Conservation (phyloP, 1,284 basidiomycete genomes). For the Cryptococcus hybrid region DNA sequence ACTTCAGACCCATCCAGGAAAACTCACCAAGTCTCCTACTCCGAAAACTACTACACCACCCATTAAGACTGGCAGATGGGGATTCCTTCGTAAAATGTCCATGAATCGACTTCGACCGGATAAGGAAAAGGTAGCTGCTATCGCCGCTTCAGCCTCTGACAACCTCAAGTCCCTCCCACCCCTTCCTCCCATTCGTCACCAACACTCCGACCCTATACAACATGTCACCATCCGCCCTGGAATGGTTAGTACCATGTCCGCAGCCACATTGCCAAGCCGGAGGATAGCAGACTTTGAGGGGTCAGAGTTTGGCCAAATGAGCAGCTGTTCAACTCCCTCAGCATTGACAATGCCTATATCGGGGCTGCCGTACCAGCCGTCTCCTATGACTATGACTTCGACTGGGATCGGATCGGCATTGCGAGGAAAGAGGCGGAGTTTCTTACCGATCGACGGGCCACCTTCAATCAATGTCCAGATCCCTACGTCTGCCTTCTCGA, state of each 20-base stretch:
- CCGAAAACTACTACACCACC: slow-evolving; percentile 13
- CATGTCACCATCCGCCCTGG: slow-evolving; percentile 21
- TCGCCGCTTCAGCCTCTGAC: slow-evolving; percentile 33
- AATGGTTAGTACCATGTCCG: slow-evolving; percentile 21
- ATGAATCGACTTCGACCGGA: slow-evolving; percentile 66
- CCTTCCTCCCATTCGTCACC: slow-evolving; percentile 24
- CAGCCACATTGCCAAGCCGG: slow-evolving; percentile 29
- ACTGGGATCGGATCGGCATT: background rate
- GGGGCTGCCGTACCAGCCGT: slow-evolving; percentile 11
- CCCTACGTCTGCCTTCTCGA: slow-evolving; percentile 60
- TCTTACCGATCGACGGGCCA: slow-evolving; percentile 64
- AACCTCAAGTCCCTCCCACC: slow-evolving; percentile 30
- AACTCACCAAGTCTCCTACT: too few relatives aligned
- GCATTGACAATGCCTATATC: slow-evolving; percentile 11
- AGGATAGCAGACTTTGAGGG: slow-evolving; percentile 7
- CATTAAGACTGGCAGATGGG: slow-evolving; percentile 66
- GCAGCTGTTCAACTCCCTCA: background rate
- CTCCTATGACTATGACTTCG: background rate
- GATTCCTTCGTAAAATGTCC: slow-evolving; percentile 94
- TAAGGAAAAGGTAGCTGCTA: slow-evolving; percentile 19
- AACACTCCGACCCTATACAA: slow-evolving; percentile 35
- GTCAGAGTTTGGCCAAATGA: slow-evolving; percentile 26
- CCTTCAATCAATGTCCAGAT: slow-evolving; percentile 51
- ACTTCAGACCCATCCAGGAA: background rate
- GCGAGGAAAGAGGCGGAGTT: slow-evolving; percentile 69